A percentile compares a stretch with the other conserved stretches of the same genome.
phyloP scores from a whole-genome alignment of 2,329 filamentous ascomycete species.

The Cytospora leucostoma region DNA sequence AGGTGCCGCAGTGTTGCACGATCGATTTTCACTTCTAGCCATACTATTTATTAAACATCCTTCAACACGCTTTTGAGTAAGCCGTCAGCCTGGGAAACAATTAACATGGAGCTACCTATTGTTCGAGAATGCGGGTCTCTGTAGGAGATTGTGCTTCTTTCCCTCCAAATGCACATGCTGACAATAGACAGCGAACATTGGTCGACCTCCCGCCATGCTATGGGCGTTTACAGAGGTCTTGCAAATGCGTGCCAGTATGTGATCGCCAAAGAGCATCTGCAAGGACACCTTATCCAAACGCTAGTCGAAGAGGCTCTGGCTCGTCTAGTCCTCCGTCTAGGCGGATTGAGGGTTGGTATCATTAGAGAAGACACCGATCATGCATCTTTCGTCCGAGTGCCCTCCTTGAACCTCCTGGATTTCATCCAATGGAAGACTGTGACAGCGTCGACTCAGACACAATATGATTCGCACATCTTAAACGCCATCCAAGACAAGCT shows the following conservation, averaged over 20 bases:
- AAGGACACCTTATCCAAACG: conserved; percentile 25
- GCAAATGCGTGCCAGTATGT: conserved; percentile 48
- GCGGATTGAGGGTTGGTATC: conserved; percentile 53
- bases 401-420: conserved; percentile 45
- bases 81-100: background rate
- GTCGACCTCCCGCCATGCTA: conserved; percentile 48
- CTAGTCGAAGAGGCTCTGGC: conserved; percentile 43
- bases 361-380: conserved; percentile 44
- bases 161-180: background rate
- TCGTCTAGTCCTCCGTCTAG: conserved; percentile 45
- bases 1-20: background rate
- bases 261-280: conserved; percentile 26
- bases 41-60: background rate
- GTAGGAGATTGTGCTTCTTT: background rate
- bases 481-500: conserved; percentile 43
- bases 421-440: conserved; percentile 43
- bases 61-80: background rate
- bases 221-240: conserved; percentile 52
- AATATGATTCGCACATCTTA: conserved; percentile 36
- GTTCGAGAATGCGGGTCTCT: conserved; percentile 30
- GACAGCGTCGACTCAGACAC: conserved; percentile 20
- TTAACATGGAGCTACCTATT: conserved; percentile 5
- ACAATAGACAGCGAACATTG: conserved; percentile 43
- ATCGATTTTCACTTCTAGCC: background rate
- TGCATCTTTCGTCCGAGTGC: conserved; percentile 47